These are phyloP conservation scores for Chaetoceros muelleri DNA, from an alignment of 108 stramenopile genomes.

Conservation along the genomic window DNA sequence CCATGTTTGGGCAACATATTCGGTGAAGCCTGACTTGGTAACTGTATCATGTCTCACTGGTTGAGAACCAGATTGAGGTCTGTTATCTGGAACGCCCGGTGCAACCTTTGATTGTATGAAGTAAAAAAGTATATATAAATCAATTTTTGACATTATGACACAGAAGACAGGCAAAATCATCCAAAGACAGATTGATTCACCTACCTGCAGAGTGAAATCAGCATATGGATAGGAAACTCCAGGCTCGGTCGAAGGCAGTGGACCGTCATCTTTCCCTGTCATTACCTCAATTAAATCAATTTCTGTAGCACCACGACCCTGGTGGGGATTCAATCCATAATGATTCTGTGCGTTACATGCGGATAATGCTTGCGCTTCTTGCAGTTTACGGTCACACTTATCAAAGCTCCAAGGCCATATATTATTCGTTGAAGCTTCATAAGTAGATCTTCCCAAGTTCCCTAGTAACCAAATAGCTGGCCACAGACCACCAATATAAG, in stretches of 20 bases:
- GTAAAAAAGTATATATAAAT: slow-evolving; percentile 2
- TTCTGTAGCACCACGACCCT: slow-evolving; percentile 93
- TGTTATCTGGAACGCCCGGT: slow-evolving; percentile 75
- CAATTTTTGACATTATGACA: neutral
- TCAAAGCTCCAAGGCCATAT: slow-evolving; percentile 87
- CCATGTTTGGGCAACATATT: slow-evolving; percentile 61
- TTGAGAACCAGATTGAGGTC: slow-evolving; percentile 67
- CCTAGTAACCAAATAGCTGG: slow-evolving; percentile 96
- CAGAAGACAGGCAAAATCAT: neutral
- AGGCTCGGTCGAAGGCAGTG: slow-evolving; percentile 50
- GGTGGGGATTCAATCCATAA: slow-evolving; percentile 76
- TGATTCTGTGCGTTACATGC: slow-evolving; percentile 88
- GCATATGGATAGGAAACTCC: slow-evolving; percentile 69
- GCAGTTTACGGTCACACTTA: slow-evolving; percentile 76
- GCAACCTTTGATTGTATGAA: slow-evolving; percentile 42
- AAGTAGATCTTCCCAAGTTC: slow-evolving; percentile 89
- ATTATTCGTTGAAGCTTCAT: slow-evolving; percentile 76
- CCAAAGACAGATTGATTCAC: slow-evolving; percentile 2
- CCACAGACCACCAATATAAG: slow-evolving; percentile 85
- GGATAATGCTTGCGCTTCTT: slow-evolving; percentile 79
- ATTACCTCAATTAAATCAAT: slow-evolving; percentile 95
- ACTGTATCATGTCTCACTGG: slow-evolving; percentile 44
- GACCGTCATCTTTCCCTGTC: slow-evolving; percentile 66
- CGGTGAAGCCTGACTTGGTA: slow-evolving; percentile 38
- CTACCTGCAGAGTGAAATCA: slow-evolving; percentile 84